A percentile compares a stretch with the other conserved stretches of the same genome.
Conservation (phyloP, 1,284 basidiomycete species). For the Xanthoconium separans region DNA sequence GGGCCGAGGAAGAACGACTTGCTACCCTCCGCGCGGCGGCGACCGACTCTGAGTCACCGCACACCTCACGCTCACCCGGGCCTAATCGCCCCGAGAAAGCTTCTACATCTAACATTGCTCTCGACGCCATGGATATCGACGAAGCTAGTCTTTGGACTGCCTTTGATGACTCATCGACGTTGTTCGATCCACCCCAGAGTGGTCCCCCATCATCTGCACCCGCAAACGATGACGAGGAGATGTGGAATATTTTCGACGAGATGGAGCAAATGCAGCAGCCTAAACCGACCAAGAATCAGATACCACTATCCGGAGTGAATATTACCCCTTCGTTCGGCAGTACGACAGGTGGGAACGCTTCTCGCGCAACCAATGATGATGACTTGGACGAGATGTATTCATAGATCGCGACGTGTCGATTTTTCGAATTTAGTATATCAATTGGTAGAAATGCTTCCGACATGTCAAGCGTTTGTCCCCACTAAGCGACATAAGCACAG, state of each 20-base stretch:
- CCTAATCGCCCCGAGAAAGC: conserved; percentile 11
- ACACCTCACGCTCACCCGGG: neutral
- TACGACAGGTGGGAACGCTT: conserved; percentile 9
- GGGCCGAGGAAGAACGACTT: conserved; percentile 44
- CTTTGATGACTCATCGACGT: conserved; percentile 18
- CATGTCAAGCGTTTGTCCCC: no score
- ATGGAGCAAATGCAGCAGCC: conserved; percentile 16
- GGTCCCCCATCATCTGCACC: conserved; percentile 3
- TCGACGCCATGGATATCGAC: conserved; percentile 41
- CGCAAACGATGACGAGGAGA: conserved; percentile 54
- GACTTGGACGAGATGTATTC: conserved; percentile 56
- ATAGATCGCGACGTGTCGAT: conserved; percentile 19
- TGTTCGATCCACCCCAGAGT: conserved; percentile 12
- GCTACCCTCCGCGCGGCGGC: conserved; percentile 18
- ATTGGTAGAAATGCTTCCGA: neutral
- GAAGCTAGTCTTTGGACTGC: conserved; percentile 55
- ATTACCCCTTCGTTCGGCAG: conserved; percentile 29
- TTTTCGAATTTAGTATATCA: neutral
- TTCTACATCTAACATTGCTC: conserved; percentile 12
- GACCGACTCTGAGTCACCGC: conserved; percentile 1
- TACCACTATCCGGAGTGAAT: conserved; percentile 26
- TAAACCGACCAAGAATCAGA: conserved; percentile 4
- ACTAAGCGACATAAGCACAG: no score
- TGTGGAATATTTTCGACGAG: conserved; percentile 68
- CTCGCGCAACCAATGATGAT: conserved; percentile 35